Percentiles rank a stretch among this genome's conserved stretches.
These are phyloP conservation scores for Cyberlindnera xylosilytica DNA, from an alignment of 805 yeast genomes.

Conservation along the genomic window DNA sequence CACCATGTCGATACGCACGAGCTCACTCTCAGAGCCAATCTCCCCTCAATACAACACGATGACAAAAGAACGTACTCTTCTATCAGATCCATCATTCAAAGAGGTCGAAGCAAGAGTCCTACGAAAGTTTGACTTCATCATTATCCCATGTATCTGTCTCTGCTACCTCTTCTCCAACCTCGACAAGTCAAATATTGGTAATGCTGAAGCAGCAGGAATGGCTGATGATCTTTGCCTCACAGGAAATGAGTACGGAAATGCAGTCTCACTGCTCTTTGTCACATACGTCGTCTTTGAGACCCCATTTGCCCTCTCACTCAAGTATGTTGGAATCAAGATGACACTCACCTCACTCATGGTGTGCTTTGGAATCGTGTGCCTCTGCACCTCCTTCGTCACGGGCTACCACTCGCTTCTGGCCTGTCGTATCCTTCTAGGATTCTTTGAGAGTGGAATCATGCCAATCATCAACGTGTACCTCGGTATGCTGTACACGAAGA, in stretches of 20 bases:
- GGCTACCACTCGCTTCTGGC: slow-evolving; percentile 42
- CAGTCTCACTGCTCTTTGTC: slow-evolving; percentile 43
- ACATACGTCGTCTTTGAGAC: slow-evolving; percentile 41
- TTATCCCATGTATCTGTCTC: slow-evolving; percentile 41
- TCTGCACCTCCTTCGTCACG: slow-evolving; percentile 41
- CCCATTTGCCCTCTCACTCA: slow-evolving; percentile 36
- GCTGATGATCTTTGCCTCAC: slow-evolving; percentile 36
- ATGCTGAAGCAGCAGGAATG: slow-evolving; percentile 54
- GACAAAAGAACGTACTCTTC: too few relatives aligned
- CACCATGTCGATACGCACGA: too few relatives aligned
- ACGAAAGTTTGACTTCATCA: slow-evolving; percentile 39
- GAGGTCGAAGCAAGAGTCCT: slow-evolving; percentile 33
- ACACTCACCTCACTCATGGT: slow-evolving; percentile 31
- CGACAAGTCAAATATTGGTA: slow-evolving; percentile 58
- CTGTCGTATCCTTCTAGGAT: slow-evolving; percentile 47
- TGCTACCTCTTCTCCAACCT: slow-evolving; percentile 45
- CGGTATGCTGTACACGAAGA: slow-evolving; percentile 44
- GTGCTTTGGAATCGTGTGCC: slow-evolving; percentile 38
- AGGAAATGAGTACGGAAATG: slow-evolving; percentile 39
- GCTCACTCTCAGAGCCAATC: too few relatives aligned
- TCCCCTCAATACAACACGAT: too few relatives aligned
- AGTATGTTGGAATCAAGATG: slow-evolving; percentile 36
- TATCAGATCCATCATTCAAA: slow-evolving; percentile 10
- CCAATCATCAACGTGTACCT: slow-evolving; percentile 47
- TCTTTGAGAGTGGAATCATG: slow-evolving; percentile 49